Base-by-base conservation (phyloP, 2,329 filamentous ascomycete species). In the Aspergillus hortae region DNA sequence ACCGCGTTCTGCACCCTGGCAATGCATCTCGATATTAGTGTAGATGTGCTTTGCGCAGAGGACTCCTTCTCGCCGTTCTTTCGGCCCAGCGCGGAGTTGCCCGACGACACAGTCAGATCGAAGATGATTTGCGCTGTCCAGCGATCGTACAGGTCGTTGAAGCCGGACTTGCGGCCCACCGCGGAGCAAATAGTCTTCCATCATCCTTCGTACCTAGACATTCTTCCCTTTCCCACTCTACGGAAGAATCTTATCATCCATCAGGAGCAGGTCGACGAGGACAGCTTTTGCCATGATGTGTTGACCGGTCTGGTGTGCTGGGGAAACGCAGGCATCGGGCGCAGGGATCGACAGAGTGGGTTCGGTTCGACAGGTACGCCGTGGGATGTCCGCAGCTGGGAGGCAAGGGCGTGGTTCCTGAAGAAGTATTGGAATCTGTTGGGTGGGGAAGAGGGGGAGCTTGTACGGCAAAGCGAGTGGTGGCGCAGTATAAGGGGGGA, bases 311-410 rank as follows among this genome's bases (percentile, higher is more conserved):
- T 60, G 17, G 53, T 60, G 3, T 60, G 57, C 9, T 60, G 57
- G 59, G 59, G 57, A 30, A 52, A 54, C 10, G 50, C 53, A 2
- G 59, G 58, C 6, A 21, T 59, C 14, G 46, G 54, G n/a, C 52
- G 19, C 27, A 48, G 30, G 36, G 59, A 61, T 48, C 56, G 54
- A 15, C 45, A 38, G 15, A 50, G 53, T 25, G 56, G 57, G 10
- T 33, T 49, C 48, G 48, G 41, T 10, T 59, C 59, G 19, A 68
- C 71, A 4, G 68, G 70, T 14, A 68, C 74, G n/a, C 70, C 75
- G 0, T 77, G 75, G 75, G 74, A 75, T 49, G 62, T 64, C 33
- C 67, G 74, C 11, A 74, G 72, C 51, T 77, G 75, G 75, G 75
- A 77, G 53, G 74, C 71, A 2, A 68, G 67, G 49, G 56, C 63